Evolutionary conservation across 768 basidiomycete genomes (phyloP).

Genomic region (Mycena alexandri): DNA sequence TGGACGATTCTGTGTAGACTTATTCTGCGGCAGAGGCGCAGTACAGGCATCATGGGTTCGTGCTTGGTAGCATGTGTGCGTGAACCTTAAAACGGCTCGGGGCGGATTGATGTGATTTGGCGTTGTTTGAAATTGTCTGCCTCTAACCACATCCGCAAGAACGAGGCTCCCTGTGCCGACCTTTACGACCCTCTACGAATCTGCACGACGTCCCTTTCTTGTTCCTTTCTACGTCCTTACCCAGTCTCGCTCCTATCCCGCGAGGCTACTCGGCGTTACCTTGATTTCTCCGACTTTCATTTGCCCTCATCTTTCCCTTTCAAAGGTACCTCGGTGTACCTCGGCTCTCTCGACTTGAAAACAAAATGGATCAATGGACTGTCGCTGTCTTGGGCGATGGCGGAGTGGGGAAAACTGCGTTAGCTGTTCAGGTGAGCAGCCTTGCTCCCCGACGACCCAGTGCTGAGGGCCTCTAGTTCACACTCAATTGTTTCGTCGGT

Average conservation of each 20-base stretch:
- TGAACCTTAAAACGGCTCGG: too few relatives aligned
- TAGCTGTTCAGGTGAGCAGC: conserved; percentile 89
- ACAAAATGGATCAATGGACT: conserved; percentile 94
- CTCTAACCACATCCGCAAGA: conserved; percentile 31
- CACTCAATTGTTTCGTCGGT: conserved; percentile 97
- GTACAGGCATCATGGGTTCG: too few relatives aligned
- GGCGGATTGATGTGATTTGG: too few relatives aligned
- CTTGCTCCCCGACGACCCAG: conserved; percentile 19
- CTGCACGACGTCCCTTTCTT: conserved; percentile 42
- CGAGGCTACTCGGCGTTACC: conserved; percentile 38
- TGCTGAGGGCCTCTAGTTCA: conserved; percentile 71
- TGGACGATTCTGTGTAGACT: conserved; percentile 18
- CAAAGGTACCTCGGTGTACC: conserved; percentile 26
- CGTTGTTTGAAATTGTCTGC: neutral
- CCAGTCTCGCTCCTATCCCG: conserved; percentile 35
- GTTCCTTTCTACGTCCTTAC: conserved; percentile 34
- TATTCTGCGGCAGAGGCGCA: too few relatives aligned
- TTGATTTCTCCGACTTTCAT: conserved; percentile 34
- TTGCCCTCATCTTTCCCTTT: conserved; percentile 36
- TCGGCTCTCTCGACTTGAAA: conserved; percentile 40
- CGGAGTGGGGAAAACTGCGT: conserved; percentile 96
- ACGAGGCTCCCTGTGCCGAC: conserved; percentile 48
- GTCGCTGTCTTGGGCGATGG: conserved; percentile 97
- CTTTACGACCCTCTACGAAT: conserved; percentile 67
- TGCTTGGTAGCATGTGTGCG: too few relatives aligned